phyloP scores from a whole-genome alignment of 805 yeast genomes.

The Zygosaccharomyces kombuchaensis region DNA sequence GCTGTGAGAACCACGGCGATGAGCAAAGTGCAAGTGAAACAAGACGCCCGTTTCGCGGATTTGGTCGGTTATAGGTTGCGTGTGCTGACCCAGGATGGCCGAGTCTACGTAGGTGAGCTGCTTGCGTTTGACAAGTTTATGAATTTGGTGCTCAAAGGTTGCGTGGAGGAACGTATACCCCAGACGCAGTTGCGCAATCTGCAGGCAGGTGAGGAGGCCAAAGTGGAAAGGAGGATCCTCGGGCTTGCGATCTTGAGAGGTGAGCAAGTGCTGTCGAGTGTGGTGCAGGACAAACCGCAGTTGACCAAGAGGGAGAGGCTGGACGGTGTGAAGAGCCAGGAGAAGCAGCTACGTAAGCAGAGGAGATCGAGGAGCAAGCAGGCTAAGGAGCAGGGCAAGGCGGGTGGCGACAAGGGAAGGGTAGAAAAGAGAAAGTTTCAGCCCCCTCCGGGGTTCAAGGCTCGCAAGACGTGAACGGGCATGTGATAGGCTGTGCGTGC shows the following conservation, averaged over 20 bases:
- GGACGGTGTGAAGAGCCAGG: slow-evolving; percentile 33
- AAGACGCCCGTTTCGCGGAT: slow-evolving; percentile 42
- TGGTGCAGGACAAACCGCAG: slow-evolving; percentile 57
- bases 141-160: slow-evolving; percentile 79
- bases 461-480: slow-evolving; percentile 12
- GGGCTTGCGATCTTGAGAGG: slow-evolving; percentile 87
- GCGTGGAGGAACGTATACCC: slow-evolving; percentile 77
- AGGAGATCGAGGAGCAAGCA: slow-evolving; percentile 25
- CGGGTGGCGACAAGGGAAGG: not conserved
- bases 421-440: slow-evolving; percentile 38
- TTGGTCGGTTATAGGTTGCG: slow-evolving; percentile 69
- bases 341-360: slow-evolving; percentile 34
- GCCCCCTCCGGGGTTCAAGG: slow-evolving; percentile 46
- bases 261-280: slow-evolving; percentile 68
- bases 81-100: slow-evolving; percentile 70
- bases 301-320: slow-evolving; percentile 38
- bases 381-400: slow-evolving; percentile 1
- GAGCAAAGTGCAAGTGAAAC: slow-evolving; percentile 23
- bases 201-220: slow-evolving; percentile 36
- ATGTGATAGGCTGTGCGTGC: too few relatives aligned
- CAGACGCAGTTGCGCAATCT: slow-evolving; percentile 45
- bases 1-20: slow-evolving; percentile 9
- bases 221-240: slow-evolving; percentile 67
- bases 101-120: slow-evolving; percentile 73
- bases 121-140: slow-evolving; percentile 86